Evolutionary conservation across 2,329 filamentous ascomycete genomes (phyloP).

Genomic region (Pyrenophora teres): DNA sequence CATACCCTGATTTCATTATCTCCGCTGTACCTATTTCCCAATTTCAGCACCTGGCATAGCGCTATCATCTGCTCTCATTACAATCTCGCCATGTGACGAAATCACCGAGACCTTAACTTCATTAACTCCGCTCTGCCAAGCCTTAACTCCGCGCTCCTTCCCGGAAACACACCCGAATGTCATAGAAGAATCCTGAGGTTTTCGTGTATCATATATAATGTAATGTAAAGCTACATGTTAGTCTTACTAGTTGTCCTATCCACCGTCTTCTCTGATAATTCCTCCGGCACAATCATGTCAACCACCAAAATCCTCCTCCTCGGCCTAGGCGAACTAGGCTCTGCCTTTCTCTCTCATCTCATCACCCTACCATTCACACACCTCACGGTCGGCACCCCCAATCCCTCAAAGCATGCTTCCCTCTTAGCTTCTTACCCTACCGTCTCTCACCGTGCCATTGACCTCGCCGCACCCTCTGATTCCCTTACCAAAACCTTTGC

Average conservation of each 20-base stretch:
- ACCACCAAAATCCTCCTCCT: conserved; percentile 59
- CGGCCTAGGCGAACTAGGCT: conserved; percentile 70
- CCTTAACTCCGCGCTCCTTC: conserved; percentile 5
- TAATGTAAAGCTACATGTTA: too few relatives aligned
- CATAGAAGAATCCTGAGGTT: neutral
- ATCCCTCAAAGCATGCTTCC: conserved; percentile 49
- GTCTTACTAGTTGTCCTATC: neutral
- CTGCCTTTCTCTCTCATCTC: conserved; percentile 60
- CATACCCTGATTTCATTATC: neutral
- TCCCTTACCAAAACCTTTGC: conserved; percentile 43
- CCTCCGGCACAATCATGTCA: neutral
- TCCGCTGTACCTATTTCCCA: neutral
- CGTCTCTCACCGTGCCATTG: conserved; percentile 50
- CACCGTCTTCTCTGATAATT: neutral
- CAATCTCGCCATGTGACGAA: too few relatives aligned
- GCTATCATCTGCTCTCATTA: too few relatives aligned
- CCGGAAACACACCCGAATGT: neutral
- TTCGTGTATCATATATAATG: too few relatives aligned
- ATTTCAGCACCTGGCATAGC: too few relatives aligned
- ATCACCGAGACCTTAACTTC: neutral
- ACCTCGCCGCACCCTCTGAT: conserved; percentile 46
- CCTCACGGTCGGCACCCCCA: conserved; percentile 62
- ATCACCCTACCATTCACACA: conserved; percentile 51
- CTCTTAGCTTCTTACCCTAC: conserved; percentile 21
- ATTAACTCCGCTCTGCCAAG: conserved; percentile 4